Conservation (phyloP, 1,284 basidiomycete species). For the Cerioporus squamosus region DNA sequence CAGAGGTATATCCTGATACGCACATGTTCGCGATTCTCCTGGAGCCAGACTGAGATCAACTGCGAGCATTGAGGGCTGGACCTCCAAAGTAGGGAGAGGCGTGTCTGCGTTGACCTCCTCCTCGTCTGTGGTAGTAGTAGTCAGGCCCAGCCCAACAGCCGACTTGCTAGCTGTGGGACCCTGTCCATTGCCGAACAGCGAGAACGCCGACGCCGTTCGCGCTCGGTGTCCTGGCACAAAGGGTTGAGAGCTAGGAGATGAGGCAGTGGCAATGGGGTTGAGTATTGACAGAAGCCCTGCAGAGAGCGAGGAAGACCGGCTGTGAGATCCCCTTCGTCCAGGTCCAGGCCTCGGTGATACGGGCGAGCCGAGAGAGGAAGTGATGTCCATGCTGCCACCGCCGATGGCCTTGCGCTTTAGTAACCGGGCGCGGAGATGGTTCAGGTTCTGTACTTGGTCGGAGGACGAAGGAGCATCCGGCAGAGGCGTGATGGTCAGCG, state of each 20-base stretch:
- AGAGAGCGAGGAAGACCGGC: conserved; percentile 57
- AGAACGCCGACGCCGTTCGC: conserved; percentile 33
- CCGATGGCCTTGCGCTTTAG: conserved; percentile 59
- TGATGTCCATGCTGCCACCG: conserved; percentile 80
- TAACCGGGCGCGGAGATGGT: conserved; percentile 52
- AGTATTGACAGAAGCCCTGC: conserved; percentile 59
- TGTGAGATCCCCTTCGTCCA: conserved; percentile 41
- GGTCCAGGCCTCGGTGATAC: conserved; percentile 36
- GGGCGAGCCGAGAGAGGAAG: conserved; percentile 42
- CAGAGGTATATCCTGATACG: not conserved
- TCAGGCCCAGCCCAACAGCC: conserved; percentile 30
- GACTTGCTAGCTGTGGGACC: conserved; percentile 20
- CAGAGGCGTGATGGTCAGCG: conserved; percentile 48
- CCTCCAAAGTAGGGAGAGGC: conserved; percentile 80
- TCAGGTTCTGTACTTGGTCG: conserved; percentile 48
- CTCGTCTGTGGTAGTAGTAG: conserved; percentile 28
- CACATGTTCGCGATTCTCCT: conserved; percentile 83
- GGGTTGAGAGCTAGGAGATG: conserved; percentile 14
- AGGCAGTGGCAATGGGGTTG: conserved; percentile 31
- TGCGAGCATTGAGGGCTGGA: conserved; percentile 83
- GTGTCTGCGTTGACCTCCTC: conserved; percentile 64
- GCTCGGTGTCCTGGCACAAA: conserved; percentile 33
- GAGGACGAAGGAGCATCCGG: conserved; percentile 29
- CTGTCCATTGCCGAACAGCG: conserved; percentile 27
- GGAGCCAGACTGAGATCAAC: conserved; percentile 80